Base-by-base conservation (phyloP, 148 eudicot species). In the Chenopodium album region DNA sequence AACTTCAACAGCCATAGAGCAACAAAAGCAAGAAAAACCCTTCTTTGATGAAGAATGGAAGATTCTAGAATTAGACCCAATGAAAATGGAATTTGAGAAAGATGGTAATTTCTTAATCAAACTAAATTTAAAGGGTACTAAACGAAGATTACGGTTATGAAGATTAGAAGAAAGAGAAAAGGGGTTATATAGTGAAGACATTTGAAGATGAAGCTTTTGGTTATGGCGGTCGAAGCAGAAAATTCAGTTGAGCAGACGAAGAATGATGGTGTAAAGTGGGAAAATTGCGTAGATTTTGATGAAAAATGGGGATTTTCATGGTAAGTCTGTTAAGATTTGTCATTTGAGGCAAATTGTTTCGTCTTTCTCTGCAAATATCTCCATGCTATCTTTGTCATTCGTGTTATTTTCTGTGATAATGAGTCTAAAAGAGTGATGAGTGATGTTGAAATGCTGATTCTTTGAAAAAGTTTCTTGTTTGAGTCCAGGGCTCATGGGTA, bases 101-200 rank as follows among this genome's bases (percentile, higher is more conserved):
- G 81, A 69, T 22, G 81, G 78, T 22, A 28, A 13, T 80, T 84
- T 80, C 4, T 80, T 44, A 70, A 80, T 56, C 22, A 69, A 41
- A 70, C 31, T 1, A 64, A 76, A 77, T 65, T 50, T 34, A 14
- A 77, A 63, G 75, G 74, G 74, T 47, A 32, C 22, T 10, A 64
- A 71, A 9, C 22, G 28, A 46, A 34, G 16, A 78, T 1, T 22
- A 59, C 2, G 62, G 34, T 47, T 28, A 9, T 76, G 78, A 37
- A 64, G 64, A n/a, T 29, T 71, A 31, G 76, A 56, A 47, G 83
- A 37, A 50, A 41, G 73, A 70, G 28, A 3, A 70, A 31, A 7
- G 72, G 83, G 22, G 47, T 76, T 84, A 80, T 34, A 84, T 84
- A 80, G 81, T 34, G 86, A 62, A 71, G 81, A 76, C 78, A 10